Conservation (phyloP, 352 stramenopile species). For the Globisporangium acanthophoron region DNA sequence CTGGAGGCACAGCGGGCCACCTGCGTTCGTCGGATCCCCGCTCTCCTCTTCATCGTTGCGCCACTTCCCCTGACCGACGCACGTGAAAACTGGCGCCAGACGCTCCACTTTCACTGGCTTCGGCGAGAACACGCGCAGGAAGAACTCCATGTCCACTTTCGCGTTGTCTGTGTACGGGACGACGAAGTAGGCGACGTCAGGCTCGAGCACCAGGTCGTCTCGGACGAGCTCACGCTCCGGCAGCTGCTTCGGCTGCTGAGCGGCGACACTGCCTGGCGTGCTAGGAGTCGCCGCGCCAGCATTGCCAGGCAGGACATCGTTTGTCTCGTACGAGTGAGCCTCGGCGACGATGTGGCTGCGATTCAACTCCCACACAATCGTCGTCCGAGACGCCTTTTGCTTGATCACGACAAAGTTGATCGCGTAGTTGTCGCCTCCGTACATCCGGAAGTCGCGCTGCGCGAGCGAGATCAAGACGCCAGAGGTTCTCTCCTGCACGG, state of each 20-base stretch:
- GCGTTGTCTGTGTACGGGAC: conserved; percentile 75
- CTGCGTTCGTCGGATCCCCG: conserved; percentile 55
- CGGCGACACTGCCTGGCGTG: conserved; percentile 1
- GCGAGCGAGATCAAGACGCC: conserved; percentile 72
- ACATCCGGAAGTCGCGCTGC: conserved; percentile 80
- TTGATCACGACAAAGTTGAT: conserved; percentile 85
- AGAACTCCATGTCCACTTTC: conserved; percentile 89
- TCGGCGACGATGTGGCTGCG: conserved; percentile 54
- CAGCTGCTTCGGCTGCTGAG: conserved; percentile 26
- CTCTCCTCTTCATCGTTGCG: conserved; percentile 40
- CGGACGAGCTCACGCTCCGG: conserved; percentile 79
- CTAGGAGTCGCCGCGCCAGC: background rate
- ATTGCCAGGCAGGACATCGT: conserved; percentile 15
- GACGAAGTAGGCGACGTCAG: conserved; percentile 69
- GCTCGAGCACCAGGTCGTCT: conserved; percentile 69
- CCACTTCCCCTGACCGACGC: conserved; percentile 63
- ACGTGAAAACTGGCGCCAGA: conserved; percentile 57
- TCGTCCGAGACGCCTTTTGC: conserved; percentile 51
- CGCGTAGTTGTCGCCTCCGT: conserved; percentile 78
- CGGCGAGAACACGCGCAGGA: conserved; percentile 80
- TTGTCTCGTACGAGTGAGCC: conserved; percentile 53
- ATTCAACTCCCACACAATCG: conserved; percentile 73
- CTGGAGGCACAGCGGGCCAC: conserved; percentile 61
- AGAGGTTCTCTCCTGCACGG: conserved; percentile 27
- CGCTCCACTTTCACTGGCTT: conserved; percentile 70